These are phyloP conservation scores for Thecamonas trahens DNA, from an alignment of 78 protist genomes.

Conservation along the genomic window DNA sequence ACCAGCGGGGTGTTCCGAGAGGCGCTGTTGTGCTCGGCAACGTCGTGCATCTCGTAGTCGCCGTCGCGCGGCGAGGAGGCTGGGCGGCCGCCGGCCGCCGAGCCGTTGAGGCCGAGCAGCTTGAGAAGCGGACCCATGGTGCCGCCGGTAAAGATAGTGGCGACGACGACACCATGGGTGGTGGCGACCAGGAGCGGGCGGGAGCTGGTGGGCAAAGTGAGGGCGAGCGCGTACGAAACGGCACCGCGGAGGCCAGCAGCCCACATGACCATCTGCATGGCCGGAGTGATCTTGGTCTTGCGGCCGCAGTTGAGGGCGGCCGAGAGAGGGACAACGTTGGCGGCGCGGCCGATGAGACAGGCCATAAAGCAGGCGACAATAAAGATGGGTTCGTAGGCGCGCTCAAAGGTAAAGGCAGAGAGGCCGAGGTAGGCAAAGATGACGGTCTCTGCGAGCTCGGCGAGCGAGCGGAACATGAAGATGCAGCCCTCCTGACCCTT, in stretches of 20 bases:
- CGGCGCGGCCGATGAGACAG: slow-evolving; percentile 29
- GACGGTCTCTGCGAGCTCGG: slow-evolving; percentile 2
- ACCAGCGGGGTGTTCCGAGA: too few species aligned
- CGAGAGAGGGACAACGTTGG: slow-evolving; percentile 43
- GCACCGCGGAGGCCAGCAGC: slow-evolving; percentile 81
- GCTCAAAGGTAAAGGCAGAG: not conserved
- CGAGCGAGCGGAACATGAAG: not conserved
- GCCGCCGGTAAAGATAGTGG: slow-evolving; percentile 48
- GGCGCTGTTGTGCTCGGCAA: too few species aligned
- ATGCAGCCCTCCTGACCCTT: not conserved
- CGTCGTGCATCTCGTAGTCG: too few species aligned
- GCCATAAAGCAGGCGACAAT: not conserved
- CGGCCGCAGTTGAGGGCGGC: slow-evolving; percentile 16
- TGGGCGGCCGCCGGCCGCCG: too few species aligned
- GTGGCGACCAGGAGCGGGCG: slow-evolving; percentile 42
- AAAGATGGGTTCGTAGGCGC: too few species aligned
- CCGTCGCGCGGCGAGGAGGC: too few species aligned
- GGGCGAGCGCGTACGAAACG: slow-evolving; percentile 70
- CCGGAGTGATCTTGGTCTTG: not conserved
- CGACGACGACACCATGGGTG: slow-evolving; percentile 45
- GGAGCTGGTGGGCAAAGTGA: not conserved
- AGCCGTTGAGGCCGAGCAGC: too few species aligned
- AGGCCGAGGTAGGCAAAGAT: slow-evolving; percentile 22
- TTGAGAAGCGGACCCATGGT: too few species aligned
- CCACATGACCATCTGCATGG: slow-evolving; percentile 33